Conservation (phyloP, 2,329 filamentous ascomycete genomes). For the Fusarium scirpi region DNA sequence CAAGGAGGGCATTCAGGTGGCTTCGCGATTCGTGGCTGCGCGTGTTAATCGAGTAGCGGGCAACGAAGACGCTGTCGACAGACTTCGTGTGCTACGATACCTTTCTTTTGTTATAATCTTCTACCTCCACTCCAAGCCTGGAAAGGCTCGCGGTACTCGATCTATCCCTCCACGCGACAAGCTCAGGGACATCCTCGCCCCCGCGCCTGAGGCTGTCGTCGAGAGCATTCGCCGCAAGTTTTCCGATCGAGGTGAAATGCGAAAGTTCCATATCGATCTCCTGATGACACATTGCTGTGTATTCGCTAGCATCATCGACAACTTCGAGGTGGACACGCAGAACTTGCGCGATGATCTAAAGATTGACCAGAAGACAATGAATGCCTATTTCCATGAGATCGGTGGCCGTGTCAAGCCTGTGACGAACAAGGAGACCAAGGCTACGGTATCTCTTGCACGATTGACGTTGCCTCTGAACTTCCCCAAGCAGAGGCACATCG, state of each 20-base stretch:
- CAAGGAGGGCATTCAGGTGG: slow-evolving; percentile 66
- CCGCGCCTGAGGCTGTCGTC: slow-evolving; percentile 71
- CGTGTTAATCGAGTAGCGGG: slow-evolving; percentile 68
- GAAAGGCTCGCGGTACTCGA: slow-evolving; percentile 60
- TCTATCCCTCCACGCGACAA: slow-evolving; percentile 72
- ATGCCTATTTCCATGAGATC: slow-evolving; percentile 80
- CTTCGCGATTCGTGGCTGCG: slow-evolving; percentile 73
- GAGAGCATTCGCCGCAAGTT: slow-evolving; percentile 78
- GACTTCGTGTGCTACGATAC: slow-evolving; percentile 71
- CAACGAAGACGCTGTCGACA: slow-evolving; percentile 64
- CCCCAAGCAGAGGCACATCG: slow-evolving; percentile 69
- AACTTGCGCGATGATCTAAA: slow-evolving; percentile 78
- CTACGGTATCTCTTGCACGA: slow-evolving; percentile 69
- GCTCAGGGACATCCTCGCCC: slow-evolving; percentile 66
- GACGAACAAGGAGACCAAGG: slow-evolving; percentile 72
- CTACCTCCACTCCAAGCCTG: slow-evolving; percentile 60
- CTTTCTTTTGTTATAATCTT: slow-evolving; percentile 69
- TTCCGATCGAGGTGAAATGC: slow-evolving; percentile 71
- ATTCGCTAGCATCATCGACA: slow-evolving; percentile 77
- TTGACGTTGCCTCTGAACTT: slow-evolving; percentile 85
- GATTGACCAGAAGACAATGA: slow-evolving; percentile 77
- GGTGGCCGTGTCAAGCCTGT: slow-evolving; percentile 74
- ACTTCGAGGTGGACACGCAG: slow-evolving; percentile 77
- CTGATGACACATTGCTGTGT: slow-evolving; percentile 80
- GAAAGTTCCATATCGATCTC: slow-evolving; percentile 78